These are phyloP conservation scores for Moricandia moricandioides DNA, from an alignment of 345 rosid species.

Conservation along the genomic window DNA sequence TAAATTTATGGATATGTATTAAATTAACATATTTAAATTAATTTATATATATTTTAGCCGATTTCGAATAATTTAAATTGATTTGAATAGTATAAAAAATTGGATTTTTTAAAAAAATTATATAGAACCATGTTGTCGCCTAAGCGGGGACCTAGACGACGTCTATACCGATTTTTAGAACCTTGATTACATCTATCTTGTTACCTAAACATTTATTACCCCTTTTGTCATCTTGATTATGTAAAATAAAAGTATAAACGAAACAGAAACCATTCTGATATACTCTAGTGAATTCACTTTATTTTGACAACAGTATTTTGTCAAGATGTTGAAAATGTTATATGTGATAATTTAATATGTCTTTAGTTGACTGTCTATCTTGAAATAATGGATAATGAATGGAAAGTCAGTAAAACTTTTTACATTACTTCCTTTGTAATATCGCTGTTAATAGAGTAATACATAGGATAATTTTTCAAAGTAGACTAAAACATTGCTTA, in stretches of 20 bases:
- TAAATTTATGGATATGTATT: no score
- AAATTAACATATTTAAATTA: no score
- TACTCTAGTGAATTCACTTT: background rate
- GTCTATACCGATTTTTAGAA: no score
- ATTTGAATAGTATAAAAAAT: no score
- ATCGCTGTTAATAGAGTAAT: background rate
- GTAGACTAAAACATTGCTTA: constrained; percentile 22
- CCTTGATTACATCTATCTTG: background rate
- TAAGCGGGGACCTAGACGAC: no score
- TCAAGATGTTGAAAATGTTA: background rate
- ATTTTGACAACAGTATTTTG: background rate
- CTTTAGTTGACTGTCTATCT: background rate
- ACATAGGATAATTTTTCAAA: background rate
- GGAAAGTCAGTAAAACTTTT: background rate
- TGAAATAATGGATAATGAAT: background rate
- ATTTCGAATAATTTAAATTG: no score
- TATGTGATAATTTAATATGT: background rate
- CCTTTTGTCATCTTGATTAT: background rate
- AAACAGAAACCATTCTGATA: background rate
- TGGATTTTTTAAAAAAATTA: no score
- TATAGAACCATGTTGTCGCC: no score
- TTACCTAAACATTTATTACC: background rate
- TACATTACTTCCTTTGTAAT: background rate
- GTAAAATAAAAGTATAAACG: background rate
- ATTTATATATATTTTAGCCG: no score